Conservation (phyloP, 148 eudicot species). For the Pouteria glomerata region DNA sequence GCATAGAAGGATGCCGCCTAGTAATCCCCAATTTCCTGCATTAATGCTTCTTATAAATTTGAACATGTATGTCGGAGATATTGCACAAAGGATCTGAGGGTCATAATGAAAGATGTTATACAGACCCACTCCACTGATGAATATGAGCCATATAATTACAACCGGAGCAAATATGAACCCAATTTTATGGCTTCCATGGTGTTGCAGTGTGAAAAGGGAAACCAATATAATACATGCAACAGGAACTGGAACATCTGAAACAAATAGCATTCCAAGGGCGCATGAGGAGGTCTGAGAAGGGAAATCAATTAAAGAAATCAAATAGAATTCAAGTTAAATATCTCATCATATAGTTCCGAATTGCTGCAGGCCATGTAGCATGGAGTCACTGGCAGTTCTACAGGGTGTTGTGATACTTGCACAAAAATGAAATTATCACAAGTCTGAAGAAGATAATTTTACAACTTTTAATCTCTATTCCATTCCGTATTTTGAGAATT, state of each 20-base stretch:
- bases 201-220: constrained; percentile 68
- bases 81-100: constrained; percentile 50
- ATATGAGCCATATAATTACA: constrained; percentile 67
- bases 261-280: too few species aligned
- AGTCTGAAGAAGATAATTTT: too few species aligned
- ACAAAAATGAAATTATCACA: too few species aligned
- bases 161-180: constrained; percentile 83
- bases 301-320: too few species aligned
- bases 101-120: constrained; percentile 61
- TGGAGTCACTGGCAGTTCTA: too few species aligned
- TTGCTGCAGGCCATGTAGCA: too few species aligned
- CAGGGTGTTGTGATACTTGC: too few species aligned
- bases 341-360: too few species aligned
- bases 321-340: too few species aligned
- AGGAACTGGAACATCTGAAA: constrained; percentile 62
- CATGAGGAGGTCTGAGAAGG: too few species aligned
- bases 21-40: constrained; percentile 51
- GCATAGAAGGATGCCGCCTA: constrained; percentile 69
- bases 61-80: constrained; percentile 65
- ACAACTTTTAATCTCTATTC: too few species aligned
- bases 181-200: constrained; percentile 64
- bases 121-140: constrained; percentile 59
- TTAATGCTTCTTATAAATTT: constrained; percentile 49
- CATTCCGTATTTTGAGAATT: too few species aligned
- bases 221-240: constrained; percentile 62